Evolutionary conservation across 371 early-diverging fungal genomes (phyloP), one percentile per base, ranked within the genome.

Genomic region (Umbelopsis sp.): DNA sequence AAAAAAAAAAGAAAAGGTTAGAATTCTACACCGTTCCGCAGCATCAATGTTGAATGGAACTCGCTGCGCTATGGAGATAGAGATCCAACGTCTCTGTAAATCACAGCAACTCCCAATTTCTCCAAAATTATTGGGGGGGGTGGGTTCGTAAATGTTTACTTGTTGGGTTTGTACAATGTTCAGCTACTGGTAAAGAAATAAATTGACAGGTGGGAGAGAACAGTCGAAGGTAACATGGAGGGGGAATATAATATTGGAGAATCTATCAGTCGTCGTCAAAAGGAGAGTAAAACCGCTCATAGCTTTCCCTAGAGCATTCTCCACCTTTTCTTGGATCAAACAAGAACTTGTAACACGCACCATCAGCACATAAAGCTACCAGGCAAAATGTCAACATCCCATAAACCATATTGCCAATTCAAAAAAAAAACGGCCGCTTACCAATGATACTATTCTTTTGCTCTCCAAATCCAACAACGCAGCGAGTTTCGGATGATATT

Each of bases 281-380:
- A 25, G 57, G 57, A 29, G 57, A 57, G 57, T 57, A 76, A 62
- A 92, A 91, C 64, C 87, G 76, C 53, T 80, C 80, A 76, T 84
- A 91, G n/a, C 85, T 80, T 65, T 91, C 91, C 52, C 89, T 76
- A 22, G 76, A 80, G 63, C 91, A 87, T 71, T 92, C 93, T 20
- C 94, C 94, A 37, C 96, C 97, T 74, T 90, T 91, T 63, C 82
- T 78, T 35, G 90, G 86, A 75, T 95, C 95, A 73, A 95, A 93
- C 25, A 85, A 80, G 71, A 94, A 94, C 71, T 91, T 91, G 77
- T 94, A 94, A 64, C 88, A 91, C 37, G 91, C 89, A 18, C 97
- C 97, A 67, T 97, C 94, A 0, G 93, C 91, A 72, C 93, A 94
- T 35, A 96, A 81, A 16, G 91, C 91, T 88, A 80, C 22, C 44